Evolutionary conservation across 169 alveolate species (phyloP), one percentile per base, ranked within the genome.

Genomic region (Babesia ovata): DNA sequence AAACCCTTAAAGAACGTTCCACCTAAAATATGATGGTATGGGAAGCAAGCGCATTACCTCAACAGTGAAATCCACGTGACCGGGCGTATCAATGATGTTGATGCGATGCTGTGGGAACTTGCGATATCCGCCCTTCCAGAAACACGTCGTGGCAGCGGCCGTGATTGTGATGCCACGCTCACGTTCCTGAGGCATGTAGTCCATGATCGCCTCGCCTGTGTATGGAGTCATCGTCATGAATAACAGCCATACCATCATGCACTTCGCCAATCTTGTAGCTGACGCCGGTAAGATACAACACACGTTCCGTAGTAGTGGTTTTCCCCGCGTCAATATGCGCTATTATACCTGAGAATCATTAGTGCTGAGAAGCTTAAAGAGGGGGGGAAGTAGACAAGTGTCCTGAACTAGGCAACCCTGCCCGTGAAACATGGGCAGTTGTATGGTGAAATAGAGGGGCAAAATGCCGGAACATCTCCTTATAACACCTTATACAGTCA

Each of bases 281-380:
- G 73, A 88, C 98, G 28, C 98, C 98, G 17, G 98, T 93, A 65
- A 94, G 94, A 69, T 82, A 94, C 36, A 96, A 87, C 92, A 96
- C 94, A 70, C 99, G 86, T 86, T 97, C 99, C 12, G 99, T 96
- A 24, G 97, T 92, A 26, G 99, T 96, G 22, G 99, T 96, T 85
- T 97, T 97, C 7, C 99, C 99, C 16, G 99, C 99, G 83, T 97
- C 99, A 44, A 97, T 96, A 77, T 97, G 99, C 28, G 99, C 99
- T 71, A 97, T 94, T 57, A 97, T 95, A 22, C 99, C 98, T 54
- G 95, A 84, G 36, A 46, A 11, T 4, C 12, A 36, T 39, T 14
- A 26, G 42, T 36, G 29, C 39, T 33, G 2, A 33, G 39, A 4
- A 33, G 6, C 6, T 33, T 33, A 33, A 33, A 6, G 39, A 2